Percentiles rank a stretch among this genome's conserved stretches.
These are phyloP conservation scores for Xylaria flabelliformis DNA, from an alignment of 495 filamentous ascomycete genomes.

Conservation along the genomic window DNA sequence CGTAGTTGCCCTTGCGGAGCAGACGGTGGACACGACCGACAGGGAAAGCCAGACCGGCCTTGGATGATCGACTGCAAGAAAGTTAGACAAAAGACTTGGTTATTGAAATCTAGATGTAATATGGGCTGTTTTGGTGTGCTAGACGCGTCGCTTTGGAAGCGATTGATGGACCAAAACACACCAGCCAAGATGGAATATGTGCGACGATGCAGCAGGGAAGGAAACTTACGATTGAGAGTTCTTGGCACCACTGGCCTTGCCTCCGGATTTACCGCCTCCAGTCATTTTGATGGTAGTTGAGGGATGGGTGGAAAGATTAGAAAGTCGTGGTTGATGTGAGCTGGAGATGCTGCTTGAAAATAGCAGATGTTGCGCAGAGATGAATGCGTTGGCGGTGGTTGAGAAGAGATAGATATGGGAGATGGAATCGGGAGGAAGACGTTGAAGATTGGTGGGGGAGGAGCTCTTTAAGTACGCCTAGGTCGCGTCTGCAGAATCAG, in stretches of 20 bases:
- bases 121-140: not conserved
- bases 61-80: conserved; percentile 86
- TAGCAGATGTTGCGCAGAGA: conserved; percentile 29
- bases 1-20: conserved; percentile 99
- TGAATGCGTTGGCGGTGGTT: conserved; percentile 29
- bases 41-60: conserved; percentile 98
- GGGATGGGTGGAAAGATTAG: conserved; percentile 33
- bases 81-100: not conserved
- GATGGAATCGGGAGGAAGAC: conserved; percentile 46
- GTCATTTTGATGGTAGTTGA: conserved; percentile 84
- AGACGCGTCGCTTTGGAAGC: conserved; percentile 22
- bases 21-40: conserved; percentile 99
- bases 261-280: conserved; percentile 96
- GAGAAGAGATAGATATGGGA: conserved; percentile 33
- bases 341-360: conserved; percentile 32
- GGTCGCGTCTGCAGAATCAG: conserved; percentile 54
- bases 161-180: not conserved
- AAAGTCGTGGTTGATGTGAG: conserved; percentile 35
- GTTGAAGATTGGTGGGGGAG: conserved; percentile 52
- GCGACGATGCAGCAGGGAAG: conserved; percentile 26
- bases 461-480: conserved; percentile 55
- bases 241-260: conserved; percentile 97
- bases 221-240: conserved; percentile 90
- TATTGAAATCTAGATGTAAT: not conserved
- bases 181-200: conserved; percentile 20